Conservation (phyloP, 139 green algal species). For the Volvox reticuliferus region DNA sequence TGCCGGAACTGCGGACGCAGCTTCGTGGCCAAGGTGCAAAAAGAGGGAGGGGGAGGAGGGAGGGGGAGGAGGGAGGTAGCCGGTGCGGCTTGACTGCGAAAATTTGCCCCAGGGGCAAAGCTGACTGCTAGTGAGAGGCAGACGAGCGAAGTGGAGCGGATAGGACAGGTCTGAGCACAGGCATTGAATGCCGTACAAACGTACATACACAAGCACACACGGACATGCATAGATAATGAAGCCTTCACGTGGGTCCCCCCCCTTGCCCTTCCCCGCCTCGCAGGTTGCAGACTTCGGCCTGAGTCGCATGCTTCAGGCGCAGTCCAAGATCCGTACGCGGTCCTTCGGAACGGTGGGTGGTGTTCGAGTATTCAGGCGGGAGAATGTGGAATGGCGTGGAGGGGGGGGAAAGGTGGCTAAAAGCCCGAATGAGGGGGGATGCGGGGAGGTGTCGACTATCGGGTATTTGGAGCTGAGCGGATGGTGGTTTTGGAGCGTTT, state of each 20-base stretch:
- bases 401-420: not conserved
- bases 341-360: constrained; percentile 33
- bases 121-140: too few species aligned
- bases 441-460: not conserved
- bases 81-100: too few species aligned
- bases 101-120: too few species aligned
- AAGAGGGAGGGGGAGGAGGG: not conserved
- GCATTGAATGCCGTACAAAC: too few species aligned
- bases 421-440: not conserved
- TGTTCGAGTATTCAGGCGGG: too few species aligned
- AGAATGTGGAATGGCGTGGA: too few species aligned
- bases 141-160: too few species aligned
- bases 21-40: constrained; percentile 39
- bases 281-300: constrained; percentile 41
- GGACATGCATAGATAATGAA: too few species aligned
- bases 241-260: too few species aligned
- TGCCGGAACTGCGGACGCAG: constrained; percentile 39
- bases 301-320: not conserved
- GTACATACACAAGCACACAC: too few species aligned
- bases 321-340: constrained; percentile 20
- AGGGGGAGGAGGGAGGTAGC: not conserved
- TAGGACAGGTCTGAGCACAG: too few species aligned
- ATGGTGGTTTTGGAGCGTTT: not conserved
- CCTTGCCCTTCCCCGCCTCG: not conserved
- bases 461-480: not conserved